Conservation (phyloP, 768 basidiomycete species). For the Lactifluus pinguis region DNA sequence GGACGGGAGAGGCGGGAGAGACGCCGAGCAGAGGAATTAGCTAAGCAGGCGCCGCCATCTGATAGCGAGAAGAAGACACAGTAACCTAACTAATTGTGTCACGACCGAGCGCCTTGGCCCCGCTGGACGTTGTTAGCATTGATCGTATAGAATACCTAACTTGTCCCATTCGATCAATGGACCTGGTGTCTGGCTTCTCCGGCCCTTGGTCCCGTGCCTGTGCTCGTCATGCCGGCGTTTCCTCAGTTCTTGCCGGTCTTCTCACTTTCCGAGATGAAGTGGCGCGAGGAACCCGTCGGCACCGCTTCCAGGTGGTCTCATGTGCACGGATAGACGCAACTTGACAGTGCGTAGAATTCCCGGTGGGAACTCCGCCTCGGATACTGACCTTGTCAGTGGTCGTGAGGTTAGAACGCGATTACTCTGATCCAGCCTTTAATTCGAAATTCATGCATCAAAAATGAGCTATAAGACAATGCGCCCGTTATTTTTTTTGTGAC, state of each 20-base stretch:
- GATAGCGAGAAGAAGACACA: constrained; percentile 29
- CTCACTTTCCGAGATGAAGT: constrained; percentile 13
- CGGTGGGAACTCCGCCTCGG: constrained; percentile 11
- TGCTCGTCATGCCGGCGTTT: constrained; percentile 6
- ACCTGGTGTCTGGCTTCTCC: constrained; percentile 1
- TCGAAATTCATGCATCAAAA: background rate
- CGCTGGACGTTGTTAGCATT: constrained; percentile 12
- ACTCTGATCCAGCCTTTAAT: constrained; percentile 6
- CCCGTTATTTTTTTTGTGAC: background rate
- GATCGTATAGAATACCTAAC: constrained; percentile 17
- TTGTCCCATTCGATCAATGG: constrained; percentile 13
- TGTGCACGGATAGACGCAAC: background rate
- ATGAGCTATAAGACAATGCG: constrained; percentile 3
- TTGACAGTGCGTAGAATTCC: constrained; percentile 17
- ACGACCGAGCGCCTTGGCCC: constrained; percentile 1
- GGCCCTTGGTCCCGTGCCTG: background rate
- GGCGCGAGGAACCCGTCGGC: constrained; percentile 4
- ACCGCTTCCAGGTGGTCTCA: constrained; percentile 9
- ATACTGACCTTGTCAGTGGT: constrained; percentile 4
- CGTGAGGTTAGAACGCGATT: background rate
- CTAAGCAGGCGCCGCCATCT: constrained; percentile 17
- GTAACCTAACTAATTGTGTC: constrained; percentile 17
- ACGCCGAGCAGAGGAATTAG: constrained; percentile 38
- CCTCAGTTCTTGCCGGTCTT: background rate
- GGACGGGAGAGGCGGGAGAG: constrained; percentile 74